Evolutionary conservation across 1,284 basidiomycete genomes (phyloP), one percentile per base, ranked within the genome.

Genomic region (Ceratobasidium sp.): DNA sequence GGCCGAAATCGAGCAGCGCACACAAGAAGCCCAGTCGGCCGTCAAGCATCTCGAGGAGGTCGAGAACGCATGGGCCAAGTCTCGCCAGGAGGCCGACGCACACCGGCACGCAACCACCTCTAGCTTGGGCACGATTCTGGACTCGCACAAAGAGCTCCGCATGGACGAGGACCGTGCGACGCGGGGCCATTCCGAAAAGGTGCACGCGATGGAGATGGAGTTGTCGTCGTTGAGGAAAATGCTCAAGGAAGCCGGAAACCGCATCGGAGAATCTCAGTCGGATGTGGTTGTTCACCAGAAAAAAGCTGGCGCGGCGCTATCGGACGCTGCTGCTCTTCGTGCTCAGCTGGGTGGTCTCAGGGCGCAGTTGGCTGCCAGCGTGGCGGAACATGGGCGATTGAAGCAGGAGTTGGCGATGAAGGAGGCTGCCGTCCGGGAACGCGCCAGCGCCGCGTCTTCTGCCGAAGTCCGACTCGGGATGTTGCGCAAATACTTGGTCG

Each of bases 51-150:
- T 94, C 55, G 84, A 86, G 26, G 93, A 96, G 75, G 88, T 91
- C 16, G 93, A 96, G 80, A 92, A 91, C 77, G 88, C 91, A 11
- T 96, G 93, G 91, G 87, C 92, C 35, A 92, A 92, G 80, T 93
- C 93, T 47, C 88, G 94, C 11, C 93, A 96, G 81, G 95, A 98
- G 83, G 93, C 94, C 4, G 93, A 95, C 79, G 89, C 90, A 1
- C 89, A 95, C 80, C 86, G 94, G 59, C 89, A 90, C 9, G 84
- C 96, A 55, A 96, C 94, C 1, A 94, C 93, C 0, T 90, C 91
- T 50, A 87, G 90, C 75, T 85, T 98, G 1, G 94, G 94, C 41
- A 89, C 96, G 78, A 83, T 98, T 14, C 84, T 98, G 61, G 92
- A 94, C 78, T 88, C 90, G 1, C 93, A 95, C 82, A 89, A 90